Base-by-base conservation (phyloP, 208 protist species). In the Trypanosoma cruzi region DNA sequence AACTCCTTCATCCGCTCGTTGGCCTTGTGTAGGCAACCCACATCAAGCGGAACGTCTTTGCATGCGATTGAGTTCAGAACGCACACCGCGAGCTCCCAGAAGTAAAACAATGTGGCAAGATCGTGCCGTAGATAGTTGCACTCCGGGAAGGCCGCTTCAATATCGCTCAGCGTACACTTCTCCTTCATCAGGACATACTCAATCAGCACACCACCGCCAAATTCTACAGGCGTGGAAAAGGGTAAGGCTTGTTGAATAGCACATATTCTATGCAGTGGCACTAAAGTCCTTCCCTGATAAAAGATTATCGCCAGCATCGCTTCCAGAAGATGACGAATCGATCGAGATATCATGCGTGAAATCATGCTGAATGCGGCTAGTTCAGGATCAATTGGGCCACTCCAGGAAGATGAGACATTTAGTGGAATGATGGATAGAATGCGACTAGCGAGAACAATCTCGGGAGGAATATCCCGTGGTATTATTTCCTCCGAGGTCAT, bases 371-470 rank as follows among this genome's bases (percentile, higher is more conserved):
- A 96, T 16, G 88, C 91, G 6, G 88, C 86, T 71, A 96, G 84
- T 70, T 96, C 86, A 3, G 81, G 67, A 58, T 94, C 85, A 60
- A 96, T 87, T 20, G 91, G 91, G 16, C 88, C 88, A 31, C 59
- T 83, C 91, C 91, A 96, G 46, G 79, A 58, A 18, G 65, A 66
- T 18, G 71, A 69, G 29, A 87, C 59, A 80, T 93, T 94, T 28
- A 92, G 68, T 34, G 81, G 91, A 46, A 96, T 85, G 67, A 96
- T 88, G 18, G 91, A 96, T 16, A 96, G 69, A 64, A 88, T 71
- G 16, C 91, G 84, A n/a, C 85, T 77, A 11, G 91, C 91, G 48
- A 94, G 34, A 78, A 83, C 29, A 87, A 75, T 37, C 77, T 81
- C 48, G 52, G 20, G 20, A 63, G 71, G 55, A 64, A 80, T 31